These are phyloP conservation scores for Paratinospora sagittata DNA, from an alignment of 164 flowering plant genomes.

Conservation along the genomic window DNA sequence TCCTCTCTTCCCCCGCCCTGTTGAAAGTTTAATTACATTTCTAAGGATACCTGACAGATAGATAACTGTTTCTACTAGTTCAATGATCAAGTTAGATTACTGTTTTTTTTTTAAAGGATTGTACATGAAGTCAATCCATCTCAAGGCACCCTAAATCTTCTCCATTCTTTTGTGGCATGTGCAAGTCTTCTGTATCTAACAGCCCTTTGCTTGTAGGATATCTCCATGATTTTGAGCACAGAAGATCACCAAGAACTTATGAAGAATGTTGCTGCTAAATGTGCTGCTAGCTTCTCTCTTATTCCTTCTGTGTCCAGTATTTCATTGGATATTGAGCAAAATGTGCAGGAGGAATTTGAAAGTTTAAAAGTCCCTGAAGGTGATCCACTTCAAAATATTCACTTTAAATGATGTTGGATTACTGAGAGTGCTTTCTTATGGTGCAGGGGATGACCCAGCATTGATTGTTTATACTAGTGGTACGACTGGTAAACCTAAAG, in stretches of 20 bases:
- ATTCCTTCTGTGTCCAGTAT: slow-evolving; percentile 51
- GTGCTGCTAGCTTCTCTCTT: slow-evolving; percentile 54
- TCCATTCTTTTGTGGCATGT: slow-evolving; percentile 3
- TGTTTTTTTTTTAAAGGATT: background rate
- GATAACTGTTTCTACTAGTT: background rate
- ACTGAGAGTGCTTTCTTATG: slow-evolving; percentile 11
- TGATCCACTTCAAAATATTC: slow-evolving; percentile 14
- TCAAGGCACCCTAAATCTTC: background rate
- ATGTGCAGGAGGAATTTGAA: slow-evolving; percentile 22
- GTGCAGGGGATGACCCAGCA: slow-evolving; percentile 70
- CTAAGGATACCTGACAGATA: background rate
- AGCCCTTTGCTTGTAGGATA: slow-evolving; percentile 45
- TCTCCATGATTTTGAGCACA: slow-evolving; percentile 71
- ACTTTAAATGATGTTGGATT: background rate
- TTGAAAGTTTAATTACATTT: background rate
- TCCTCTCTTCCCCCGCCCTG: background rate
- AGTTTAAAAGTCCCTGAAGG: slow-evolving; percentile 33
- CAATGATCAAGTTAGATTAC: background rate
- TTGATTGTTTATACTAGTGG: slow-evolving; percentile 94
- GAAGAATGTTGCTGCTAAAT: slow-evolving; percentile 72
- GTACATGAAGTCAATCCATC: background rate
- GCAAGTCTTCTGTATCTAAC: background rate
- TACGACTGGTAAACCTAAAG: slow-evolving; percentile 99
- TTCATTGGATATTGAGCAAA: slow-evolving; percentile 22
- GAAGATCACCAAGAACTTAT: slow-evolving; percentile 69